Percentiles rank a stretch among this genome's conserved stretches.
phyloP scores from a whole-genome alignment of 2,329 filamentous ascomycete genomes.

The Leptosphaerulina australis region DNA sequence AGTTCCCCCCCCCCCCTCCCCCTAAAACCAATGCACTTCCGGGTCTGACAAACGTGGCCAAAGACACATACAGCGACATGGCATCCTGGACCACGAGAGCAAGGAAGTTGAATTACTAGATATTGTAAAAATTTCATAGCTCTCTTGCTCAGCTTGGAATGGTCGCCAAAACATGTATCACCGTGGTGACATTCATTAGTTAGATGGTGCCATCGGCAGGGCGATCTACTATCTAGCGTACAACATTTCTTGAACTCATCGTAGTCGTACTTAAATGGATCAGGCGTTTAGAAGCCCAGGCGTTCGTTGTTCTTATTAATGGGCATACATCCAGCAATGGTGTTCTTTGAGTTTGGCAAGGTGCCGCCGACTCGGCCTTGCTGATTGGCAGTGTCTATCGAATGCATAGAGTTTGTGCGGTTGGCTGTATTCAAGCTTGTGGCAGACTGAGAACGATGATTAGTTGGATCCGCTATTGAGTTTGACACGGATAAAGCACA shows the following conservation, averaged over 20 bases:
- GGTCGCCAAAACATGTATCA: not conserved
- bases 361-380: not conserved
- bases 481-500: not conserved
- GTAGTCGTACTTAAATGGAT: not conserved
- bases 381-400: too few relatives aligned
- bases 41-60: not conserved
- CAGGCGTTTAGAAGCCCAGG: not conserved
- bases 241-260: not conserved
- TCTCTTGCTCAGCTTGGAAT: not conserved
- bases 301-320: not conserved
- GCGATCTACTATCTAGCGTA: not conserved
- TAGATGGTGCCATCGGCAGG: constrained; percentile 1
- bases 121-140: not conserved
- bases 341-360: not conserved
- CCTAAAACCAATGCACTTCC: not conserved
- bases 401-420: too few relatives aligned
- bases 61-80: not conserved
- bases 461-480: not conserved
- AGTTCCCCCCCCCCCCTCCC: not conserved
- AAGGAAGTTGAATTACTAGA: not conserved
- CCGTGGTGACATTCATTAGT: not conserved
- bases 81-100: not conserved
- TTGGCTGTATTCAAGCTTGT: too few relatives aligned
- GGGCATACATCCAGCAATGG: not conserved
- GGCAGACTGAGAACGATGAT: too few relatives aligned